These are phyloP conservation scores for Candida maris DNA, from an alignment of 805 yeast genomes.

Conservation along the genomic window DNA sequence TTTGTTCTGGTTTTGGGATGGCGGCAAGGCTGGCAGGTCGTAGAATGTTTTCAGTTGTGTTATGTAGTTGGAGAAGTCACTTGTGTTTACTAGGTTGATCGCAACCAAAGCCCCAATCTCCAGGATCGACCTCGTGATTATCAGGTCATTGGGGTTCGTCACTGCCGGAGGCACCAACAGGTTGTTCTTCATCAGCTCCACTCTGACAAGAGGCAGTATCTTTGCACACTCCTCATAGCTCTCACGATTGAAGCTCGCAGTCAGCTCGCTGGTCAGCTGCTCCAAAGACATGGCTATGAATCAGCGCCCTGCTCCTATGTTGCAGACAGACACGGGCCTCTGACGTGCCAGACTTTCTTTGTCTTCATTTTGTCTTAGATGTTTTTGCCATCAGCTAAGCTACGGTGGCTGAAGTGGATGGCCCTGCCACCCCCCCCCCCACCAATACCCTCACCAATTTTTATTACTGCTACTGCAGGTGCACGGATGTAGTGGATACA, in stretches of 20 bases:
- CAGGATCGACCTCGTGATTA: conserved; percentile 74
- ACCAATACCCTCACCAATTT: too few species aligned
- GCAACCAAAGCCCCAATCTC: conserved; percentile 86
- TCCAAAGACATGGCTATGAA: conserved; percentile 56
- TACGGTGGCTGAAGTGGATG: too few species aligned
- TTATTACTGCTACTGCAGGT: too few species aligned
- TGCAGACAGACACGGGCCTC: too few species aligned
- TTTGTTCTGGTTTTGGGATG: conserved; percentile 63
- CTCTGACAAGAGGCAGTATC: conserved; percentile 67
- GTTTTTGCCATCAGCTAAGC: too few species aligned
- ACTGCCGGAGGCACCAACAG: conserved; percentile 62
- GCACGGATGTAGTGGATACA: too few species aligned
- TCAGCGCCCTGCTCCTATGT: too few species aligned
- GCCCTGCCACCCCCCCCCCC: too few species aligned
- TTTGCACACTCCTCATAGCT: conserved; percentile 59
- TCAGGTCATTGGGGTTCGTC: conserved; percentile 58
- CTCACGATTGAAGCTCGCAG: conserved; percentile 56
- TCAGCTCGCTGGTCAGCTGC: conserved; percentile 65
- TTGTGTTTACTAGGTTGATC: conserved; percentile 59
- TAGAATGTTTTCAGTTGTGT: conserved; percentile 80
- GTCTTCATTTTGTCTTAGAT: too few species aligned
- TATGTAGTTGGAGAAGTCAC: conserved; percentile 66
- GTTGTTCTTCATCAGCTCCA: conserved; percentile 74
- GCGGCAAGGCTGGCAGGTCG: conserved; percentile 30
- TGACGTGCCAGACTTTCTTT: too few species aligned